Conservation (phyloP, 2,329 filamentous ascomycete genomes). For the Sclerotinia subarctica region DNA sequence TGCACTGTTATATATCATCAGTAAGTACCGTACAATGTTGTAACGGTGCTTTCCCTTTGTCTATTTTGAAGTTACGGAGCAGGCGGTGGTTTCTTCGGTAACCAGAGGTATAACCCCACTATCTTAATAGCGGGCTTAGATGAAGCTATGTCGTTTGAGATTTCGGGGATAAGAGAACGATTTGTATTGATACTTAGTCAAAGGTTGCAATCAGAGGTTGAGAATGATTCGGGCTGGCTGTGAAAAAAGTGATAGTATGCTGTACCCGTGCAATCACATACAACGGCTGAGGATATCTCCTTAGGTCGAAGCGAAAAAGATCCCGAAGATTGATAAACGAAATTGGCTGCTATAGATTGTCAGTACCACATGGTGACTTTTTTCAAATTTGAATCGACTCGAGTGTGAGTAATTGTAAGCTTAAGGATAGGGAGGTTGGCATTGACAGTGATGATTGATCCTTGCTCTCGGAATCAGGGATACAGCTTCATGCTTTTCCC, state of each 20-base stretch:
- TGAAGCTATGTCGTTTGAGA: constrained; percentile 12
- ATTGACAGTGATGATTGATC: not conserved
- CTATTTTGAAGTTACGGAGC: constrained; percentile 3
- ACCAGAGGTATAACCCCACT: constrained; percentile 16
- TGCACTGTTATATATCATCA: constrained; percentile 12
- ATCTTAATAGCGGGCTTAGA: not conserved
- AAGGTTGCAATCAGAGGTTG: constrained; percentile 8
- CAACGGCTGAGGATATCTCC: constrained; percentile 18
- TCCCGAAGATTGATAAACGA: constrained; percentile 14
- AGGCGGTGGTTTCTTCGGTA: constrained; percentile 10
- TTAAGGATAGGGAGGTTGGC: constrained; percentile 2
- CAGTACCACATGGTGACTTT: constrained; percentile 13
- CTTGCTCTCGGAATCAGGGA: constrained; percentile 13
- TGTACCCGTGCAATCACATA: constrained; percentile 15
- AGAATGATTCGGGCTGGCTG: constrained; percentile 9
- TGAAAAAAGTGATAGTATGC: constrained; percentile 13
- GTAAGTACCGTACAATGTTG: constrained; percentile 9
- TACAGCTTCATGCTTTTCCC: constrained; percentile 14
- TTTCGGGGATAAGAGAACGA: constrained; percentile 16
- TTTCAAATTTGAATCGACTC: constrained; percentile 8
- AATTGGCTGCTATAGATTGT: not conserved
- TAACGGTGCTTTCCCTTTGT: constrained; percentile 1
- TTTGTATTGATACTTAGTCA: constrained; percentile 1
- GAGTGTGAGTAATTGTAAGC: not conserved
- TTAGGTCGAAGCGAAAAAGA: constrained; percentile 15